phyloP scores from a whole-genome alignment of 2,329 filamentous ascomycete genomes.

The Mycocentrospora acerina region DNA sequence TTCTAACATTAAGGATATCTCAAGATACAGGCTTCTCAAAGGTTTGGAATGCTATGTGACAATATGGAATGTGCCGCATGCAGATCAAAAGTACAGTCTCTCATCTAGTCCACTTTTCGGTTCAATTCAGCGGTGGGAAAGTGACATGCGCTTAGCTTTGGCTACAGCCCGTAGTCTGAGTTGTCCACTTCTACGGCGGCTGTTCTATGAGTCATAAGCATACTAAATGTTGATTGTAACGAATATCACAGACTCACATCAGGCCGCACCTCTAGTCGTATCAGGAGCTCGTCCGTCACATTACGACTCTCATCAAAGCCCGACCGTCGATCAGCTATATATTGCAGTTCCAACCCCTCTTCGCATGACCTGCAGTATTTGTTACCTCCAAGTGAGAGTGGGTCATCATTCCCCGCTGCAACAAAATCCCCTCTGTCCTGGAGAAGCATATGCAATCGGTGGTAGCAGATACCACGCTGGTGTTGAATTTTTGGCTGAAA shows the following conservation, averaged over 20 bases:
- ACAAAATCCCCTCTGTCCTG: slow-evolving; percentile 25
- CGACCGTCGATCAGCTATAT: slow-evolving; percentile 17
- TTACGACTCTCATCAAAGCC: slow-evolving; percentile 34
- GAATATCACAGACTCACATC: slow-evolving; percentile 8
- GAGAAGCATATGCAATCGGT: slow-evolving; percentile 23
- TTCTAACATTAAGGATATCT: too few species aligned
- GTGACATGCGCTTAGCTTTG: slow-evolving; percentile 26
- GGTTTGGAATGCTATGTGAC: too few species aligned
- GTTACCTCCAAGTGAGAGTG: slow-evolving; percentile 12
- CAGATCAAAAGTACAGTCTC: not conserved
- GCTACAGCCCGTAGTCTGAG: slow-evolving; percentile 20
- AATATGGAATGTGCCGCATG: not conserved
- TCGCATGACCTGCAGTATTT: slow-evolving; percentile 20
- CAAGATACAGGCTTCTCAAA: too few species aligned
- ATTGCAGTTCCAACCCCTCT: slow-evolving; percentile 17
- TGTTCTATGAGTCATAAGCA: slow-evolving; percentile 15
- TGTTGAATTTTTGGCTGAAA: slow-evolving; percentile 29
- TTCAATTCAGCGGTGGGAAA: slow-evolving; percentile 17
- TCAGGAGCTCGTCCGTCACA: slow-evolving; percentile 18
- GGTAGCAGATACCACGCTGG: slow-evolving; percentile 26
- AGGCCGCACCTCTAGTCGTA: slow-evolving; percentile 15
- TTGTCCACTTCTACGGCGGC: slow-evolving; percentile 25
- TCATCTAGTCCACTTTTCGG: slow-evolving; percentile 5
- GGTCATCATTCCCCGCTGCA: slow-evolving; percentile 9
- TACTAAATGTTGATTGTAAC: not conserved